A percentile compares a stretch with the other conserved stretches of the same genome.
Conservation (phyloP, 192 early-diverging fungal species). For the Backusella liffmaniae region DNA sequence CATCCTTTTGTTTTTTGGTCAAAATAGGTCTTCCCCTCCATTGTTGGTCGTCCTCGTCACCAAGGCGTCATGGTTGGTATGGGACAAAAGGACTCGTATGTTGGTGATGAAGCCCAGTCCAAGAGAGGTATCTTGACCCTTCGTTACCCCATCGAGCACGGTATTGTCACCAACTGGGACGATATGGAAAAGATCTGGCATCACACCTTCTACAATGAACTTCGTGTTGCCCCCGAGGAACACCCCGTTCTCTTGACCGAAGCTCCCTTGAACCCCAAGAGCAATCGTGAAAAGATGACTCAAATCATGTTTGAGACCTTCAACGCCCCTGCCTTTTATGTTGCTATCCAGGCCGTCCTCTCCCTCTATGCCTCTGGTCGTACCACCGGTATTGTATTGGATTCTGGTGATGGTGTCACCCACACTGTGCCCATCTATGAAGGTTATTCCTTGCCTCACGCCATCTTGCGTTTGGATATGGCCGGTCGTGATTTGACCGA, state of each 20-base stretch:
- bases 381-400: slow-evolving; percentile 98
- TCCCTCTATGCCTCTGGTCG: slow-evolving; percentile 96
- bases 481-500: slow-evolving; percentile 97
- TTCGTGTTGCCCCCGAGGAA: slow-evolving; percentile 97
- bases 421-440: slow-evolving; percentile 99
- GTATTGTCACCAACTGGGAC: slow-evolving; percentile 93
- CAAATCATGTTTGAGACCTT: slow-evolving; percentile 99
- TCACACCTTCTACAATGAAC: slow-evolving; percentile 97
- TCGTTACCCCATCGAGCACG: slow-evolving; percentile 89
- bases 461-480: slow-evolving; percentile 94
- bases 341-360: slow-evolving; percentile 94
- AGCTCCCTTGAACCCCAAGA: slow-evolving; percentile 96
- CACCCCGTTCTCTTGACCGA: slow-evolving; percentile 98
- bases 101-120: slow-evolving; percentile 89
- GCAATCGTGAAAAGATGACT: slow-evolving; percentile 99
- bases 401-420: slow-evolving; percentile 97
- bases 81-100: slow-evolving; percentile 90
- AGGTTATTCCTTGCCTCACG: slow-evolving; percentile 93
- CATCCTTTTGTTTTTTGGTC: background rate
- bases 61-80: slow-evolving; percentile 90
- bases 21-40: slow-evolving; percentile 68
- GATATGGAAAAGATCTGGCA: slow-evolving; percentile 97
- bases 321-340: slow-evolving; percentile 96
- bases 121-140: slow-evolving; percentile 88
- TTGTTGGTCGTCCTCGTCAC: slow-evolving; percentile 85